Percentiles rank a stretch among this genome's conserved stretches.
These are phyloP conservation scores for Wickerhamiella nectarea DNA, from an alignment of 805 yeast genomes.

Conservation along the genomic window DNA sequence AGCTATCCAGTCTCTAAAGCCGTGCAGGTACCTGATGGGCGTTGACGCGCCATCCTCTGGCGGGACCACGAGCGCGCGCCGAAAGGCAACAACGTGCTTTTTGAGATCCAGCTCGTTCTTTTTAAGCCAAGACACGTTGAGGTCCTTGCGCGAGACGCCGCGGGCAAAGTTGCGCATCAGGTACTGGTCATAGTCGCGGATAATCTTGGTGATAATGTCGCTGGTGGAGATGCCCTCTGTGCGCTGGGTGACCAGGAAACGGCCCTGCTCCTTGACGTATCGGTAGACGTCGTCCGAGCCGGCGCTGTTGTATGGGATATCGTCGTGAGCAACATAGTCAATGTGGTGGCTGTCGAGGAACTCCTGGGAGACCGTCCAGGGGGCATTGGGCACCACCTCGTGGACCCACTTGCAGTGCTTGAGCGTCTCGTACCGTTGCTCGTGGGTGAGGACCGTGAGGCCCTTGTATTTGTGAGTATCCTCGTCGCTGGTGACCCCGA, in stretches of 20 bases:
- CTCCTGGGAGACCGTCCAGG: slow-evolving; percentile 84
- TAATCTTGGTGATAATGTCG: slow-evolving; percentile 88
- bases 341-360: slow-evolving; percentile 67
- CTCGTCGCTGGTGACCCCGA: slow-evolving; percentile 82
- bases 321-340: slow-evolving; percentile 97
- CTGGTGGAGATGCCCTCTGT: slow-evolving; percentile 94
- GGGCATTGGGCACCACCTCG: slow-evolving; percentile 87
- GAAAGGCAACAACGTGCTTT: slow-evolving; percentile 76
- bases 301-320: slow-evolving; percentile 82
- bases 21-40: slow-evolving; percentile 4
- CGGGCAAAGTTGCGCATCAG: slow-evolving; percentile 94
- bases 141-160: slow-evolving; percentile 92
- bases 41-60: slow-evolving; percentile 5
- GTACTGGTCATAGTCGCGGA: slow-evolving; percentile 91
- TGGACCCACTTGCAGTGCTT: slow-evolving; percentile 96
- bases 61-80: slow-evolving; percentile 44
- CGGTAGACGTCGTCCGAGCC: slow-evolving; percentile 84
- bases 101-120: slow-evolving; percentile 91
- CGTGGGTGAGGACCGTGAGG: slow-evolving; percentile 75
- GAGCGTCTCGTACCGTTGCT: slow-evolving; percentile 81
- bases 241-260: slow-evolving; percentile 86
- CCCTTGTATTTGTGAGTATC: slow-evolving; percentile 91
- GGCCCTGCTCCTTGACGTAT: slow-evolving; percentile 82
- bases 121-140: slow-evolving; percentile 94
- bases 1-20: slow-evolving; percentile 9